These are phyloP conservation scores for Monilinia polystroma DNA, from an alignment of 2,329 filamentous ascomycete genomes.

Conservation along the genomic window DNA sequence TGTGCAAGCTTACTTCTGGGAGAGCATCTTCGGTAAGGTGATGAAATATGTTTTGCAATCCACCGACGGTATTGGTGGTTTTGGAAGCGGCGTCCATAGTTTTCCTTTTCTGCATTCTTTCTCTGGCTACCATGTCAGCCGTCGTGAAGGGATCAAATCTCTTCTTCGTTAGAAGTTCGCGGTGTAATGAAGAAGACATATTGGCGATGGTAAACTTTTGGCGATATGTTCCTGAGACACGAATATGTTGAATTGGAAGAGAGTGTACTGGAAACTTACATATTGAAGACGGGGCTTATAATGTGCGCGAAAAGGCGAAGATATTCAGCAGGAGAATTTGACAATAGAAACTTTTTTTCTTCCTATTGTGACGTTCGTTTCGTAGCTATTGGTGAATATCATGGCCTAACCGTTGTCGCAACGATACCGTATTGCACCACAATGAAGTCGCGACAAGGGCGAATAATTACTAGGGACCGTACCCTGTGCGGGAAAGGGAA, in stretches of 20 bases:
- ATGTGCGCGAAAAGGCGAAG: conserved; percentile 13
- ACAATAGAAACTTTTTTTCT: conserved; percentile 12
- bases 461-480: background rate
- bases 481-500: too few species aligned
- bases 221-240: background rate
- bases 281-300: background rate
- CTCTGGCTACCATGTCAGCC: conserved; percentile 1
- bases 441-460: conserved; percentile 18
- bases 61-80: conserved; percentile 13
- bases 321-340: background rate
- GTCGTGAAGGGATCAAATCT: conserved; percentile 1
- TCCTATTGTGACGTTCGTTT: conserved; percentile 21
- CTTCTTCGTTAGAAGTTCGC: background rate
- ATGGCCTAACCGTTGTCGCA: conserved; percentile 37
- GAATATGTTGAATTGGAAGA: background rate
- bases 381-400: conserved; percentile 28
- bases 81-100: conserved; percentile 6
- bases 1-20: conserved; percentile 20
- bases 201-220: background rate
- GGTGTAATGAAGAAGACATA: conserved; percentile 11
- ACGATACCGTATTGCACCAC: conserved; percentile 23
- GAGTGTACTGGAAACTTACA: conserved; percentile 4
- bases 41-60: conserved; percentile 7
- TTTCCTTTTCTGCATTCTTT: conserved; percentile 19
- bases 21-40: conserved; percentile 17